A percentile compares a stretch with the other conserved stretches of the same genome.
Evolutionary conservation across 192 early-diverging fungal species (phyloP).

Genomic region (Coemansia sp.): DNA sequence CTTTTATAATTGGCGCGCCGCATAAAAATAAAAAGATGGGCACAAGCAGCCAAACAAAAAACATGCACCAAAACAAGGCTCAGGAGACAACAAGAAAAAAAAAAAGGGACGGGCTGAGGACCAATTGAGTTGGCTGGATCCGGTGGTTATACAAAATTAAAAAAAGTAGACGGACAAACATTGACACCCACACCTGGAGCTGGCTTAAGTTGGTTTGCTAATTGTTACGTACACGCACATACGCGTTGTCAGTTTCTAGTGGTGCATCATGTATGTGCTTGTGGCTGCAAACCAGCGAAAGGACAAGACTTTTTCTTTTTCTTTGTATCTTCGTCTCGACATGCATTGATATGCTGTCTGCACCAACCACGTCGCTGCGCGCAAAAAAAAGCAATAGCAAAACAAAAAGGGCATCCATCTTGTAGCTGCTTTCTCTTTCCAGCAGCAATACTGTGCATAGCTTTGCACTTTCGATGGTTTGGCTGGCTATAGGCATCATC

Average conservation of each 20-base stretch:
- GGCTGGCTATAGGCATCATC: too few relatives aligned
- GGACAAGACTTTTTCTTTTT: not conserved
- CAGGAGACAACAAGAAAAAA: not conserved
- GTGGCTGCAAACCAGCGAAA: not conserved
- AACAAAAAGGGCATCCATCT: too few relatives aligned
- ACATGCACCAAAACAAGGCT: not conserved
- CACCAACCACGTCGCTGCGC: too few relatives aligned
- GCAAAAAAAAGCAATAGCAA: too few relatives aligned
- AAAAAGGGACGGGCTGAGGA: not conserved
- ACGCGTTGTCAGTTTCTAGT: not conserved
- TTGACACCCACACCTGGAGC: not conserved
- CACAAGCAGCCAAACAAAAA: not conserved
- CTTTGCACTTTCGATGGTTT: too few relatives aligned
- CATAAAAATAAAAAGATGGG: not conserved
- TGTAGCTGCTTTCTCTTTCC: too few relatives aligned
- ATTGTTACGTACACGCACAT: not conserved
- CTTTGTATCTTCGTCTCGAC: too few relatives aligned
- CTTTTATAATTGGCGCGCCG: conserved; percentile 7
- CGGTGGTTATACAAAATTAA: not conserved
- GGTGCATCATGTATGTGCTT: not conserved
- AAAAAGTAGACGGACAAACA: not conserved
- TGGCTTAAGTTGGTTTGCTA: too few relatives aligned
- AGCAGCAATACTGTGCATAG: too few relatives aligned
- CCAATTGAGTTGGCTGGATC: not conserved
- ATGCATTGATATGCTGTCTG: too few relatives aligned